Percentiles rank a stretch among this genome's conserved stretches.
Evolutionary conservation across 768 basidiomycete genomes (phyloP).

Genomic region (Collybia sp.): DNA sequence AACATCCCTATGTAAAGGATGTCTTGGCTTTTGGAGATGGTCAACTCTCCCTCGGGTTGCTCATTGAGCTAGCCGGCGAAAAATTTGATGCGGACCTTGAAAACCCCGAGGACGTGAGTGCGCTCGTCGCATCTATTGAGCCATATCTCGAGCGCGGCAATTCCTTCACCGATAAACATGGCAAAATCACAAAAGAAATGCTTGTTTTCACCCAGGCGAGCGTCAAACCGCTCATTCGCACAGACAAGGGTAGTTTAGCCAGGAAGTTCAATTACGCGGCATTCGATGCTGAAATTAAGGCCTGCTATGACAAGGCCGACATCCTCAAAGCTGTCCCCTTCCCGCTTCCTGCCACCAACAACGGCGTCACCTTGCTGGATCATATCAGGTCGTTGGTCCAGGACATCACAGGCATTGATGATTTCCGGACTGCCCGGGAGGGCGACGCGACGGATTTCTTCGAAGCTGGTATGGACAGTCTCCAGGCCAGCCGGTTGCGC

Average conservation of each 20-base stretch:
- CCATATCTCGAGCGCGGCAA: conserved; percentile 29
- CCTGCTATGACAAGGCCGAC: conserved; percentile 24
- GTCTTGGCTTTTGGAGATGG: conserved; percentile 33
- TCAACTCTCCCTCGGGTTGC: conserved; percentile 26
- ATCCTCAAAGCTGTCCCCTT: conserved; percentile 15
- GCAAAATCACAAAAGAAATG: conserved; percentile 31
- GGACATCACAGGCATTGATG: conserved; percentile 11
- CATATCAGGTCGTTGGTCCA: conserved; percentile 18
- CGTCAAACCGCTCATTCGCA: conserved; percentile 24
- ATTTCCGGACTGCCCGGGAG: conserved; percentile 6
- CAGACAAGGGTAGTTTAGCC: conserved; percentile 33
- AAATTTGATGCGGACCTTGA: conserved; percentile 8
- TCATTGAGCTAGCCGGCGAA: conserved; percentile 25
- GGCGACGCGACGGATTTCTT: conserved; percentile 28
- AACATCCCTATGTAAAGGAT: conserved; percentile 31
- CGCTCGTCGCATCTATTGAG: conserved; percentile 18
- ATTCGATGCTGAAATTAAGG: conserved; percentile 29
- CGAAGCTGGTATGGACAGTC: conserved; percentile 35
- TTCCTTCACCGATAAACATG: conserved; percentile 30
- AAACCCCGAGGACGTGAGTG: conserved; percentile 9
- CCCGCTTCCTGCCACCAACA: conserved; percentile 14
- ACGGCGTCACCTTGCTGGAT: conserved; percentile 14
- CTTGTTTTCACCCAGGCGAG: conserved; percentile 24
- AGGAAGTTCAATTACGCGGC: conserved; percentile 24
- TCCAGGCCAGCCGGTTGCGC: conserved; percentile 31